Base-by-base conservation (phyloP, 2,329 filamentous ascomycete species). In the Arthrobotrys entomopaga region DNA sequence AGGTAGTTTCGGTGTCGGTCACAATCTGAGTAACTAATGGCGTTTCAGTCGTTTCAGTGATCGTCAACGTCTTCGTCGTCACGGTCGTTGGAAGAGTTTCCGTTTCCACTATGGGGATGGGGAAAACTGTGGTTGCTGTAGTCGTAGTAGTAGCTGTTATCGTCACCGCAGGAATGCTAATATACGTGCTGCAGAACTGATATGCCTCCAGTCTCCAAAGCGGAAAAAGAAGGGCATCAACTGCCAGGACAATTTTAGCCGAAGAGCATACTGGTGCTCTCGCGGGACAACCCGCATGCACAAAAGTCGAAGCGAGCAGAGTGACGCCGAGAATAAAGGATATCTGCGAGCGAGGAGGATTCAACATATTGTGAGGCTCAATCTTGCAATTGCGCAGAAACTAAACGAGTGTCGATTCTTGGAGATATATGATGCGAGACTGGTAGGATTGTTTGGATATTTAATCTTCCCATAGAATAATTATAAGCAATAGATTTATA, bases 11-110 rank as follows among this genome's bases (percentile, higher is more conserved):
- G 42, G 42, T 46, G 3, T 46, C 42, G 42, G 42, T 19, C 13
- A 46, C 42, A 19, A 46, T 46, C 13, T 46, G 42, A 46, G 42
- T 46, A 46, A 10, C 42, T 19, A 46, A 46, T 46, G 42, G 42
- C 42, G 42, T 46, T 10, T 46, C 42, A 46, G 42, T 46, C 42
- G 42, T 4, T 10, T 46, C 16, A 13, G 42, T 19, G 42, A 46
- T 46, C 16, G 42, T 46, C 42, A 46, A 46, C 42, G 42, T 46
- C 42, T 46, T 46, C 42, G 42, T 46, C 11, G 42, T 46, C 42
- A 46, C 42, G 42, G 42, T 46, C 42, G 42, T 46, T 46, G 42
- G 42, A 46, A 46, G 42, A 46, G 42, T 46, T 46, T 46, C 16
- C 13, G 42, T 46, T 46, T 46, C 13, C 13, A 46, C 42, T 46